phyloP scores from a whole-genome alignment of 495 filamentous ascomycete species.

The Penicillium riverlandense region DNA sequence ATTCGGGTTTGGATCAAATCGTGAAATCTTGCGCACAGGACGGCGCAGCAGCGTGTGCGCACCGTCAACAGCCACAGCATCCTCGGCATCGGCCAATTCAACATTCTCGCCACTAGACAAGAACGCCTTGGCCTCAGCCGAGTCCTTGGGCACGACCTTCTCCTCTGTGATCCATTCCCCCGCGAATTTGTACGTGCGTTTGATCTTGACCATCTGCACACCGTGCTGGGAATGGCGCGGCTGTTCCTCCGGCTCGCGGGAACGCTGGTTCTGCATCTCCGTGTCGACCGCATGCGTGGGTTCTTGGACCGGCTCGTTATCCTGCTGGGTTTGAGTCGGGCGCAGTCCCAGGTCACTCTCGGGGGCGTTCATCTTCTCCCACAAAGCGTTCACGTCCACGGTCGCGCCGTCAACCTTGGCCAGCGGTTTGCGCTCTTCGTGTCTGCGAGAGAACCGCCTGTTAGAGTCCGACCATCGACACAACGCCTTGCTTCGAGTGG shows the following conservation, averaged over 20 bases:
- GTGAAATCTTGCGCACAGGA: conserved; percentile 64
- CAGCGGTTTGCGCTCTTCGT: conserved; percentile 56
- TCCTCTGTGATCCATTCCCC: conserved; percentile 78
- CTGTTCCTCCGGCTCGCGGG: conserved; percentile 7
- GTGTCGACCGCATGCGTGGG: conserved; percentile 7
- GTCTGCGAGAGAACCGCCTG: conserved; percentile 33
- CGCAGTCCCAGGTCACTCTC: conserved; percentile 9
- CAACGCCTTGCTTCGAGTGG: background rate
- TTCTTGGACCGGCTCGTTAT: conserved; percentile 9
- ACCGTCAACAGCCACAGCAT: conserved; percentile 6
- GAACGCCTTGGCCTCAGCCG: conserved; percentile 75
- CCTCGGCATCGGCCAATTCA: conserved; percentile 27
- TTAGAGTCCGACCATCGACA: conserved; percentile 5
- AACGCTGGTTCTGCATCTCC: conserved; percentile 15
- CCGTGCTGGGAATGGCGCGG: conserved; percentile 9
- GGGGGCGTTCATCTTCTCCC: conserved; percentile 66
- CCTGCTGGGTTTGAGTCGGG: conserved; percentile 8
- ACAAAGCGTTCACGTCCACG: conserved; percentile 82
- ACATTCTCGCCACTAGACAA: conserved; percentile 48
- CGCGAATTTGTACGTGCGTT: conserved; percentile 84
- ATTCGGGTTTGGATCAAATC: conserved; percentile 67
- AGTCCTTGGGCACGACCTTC: conserved; percentile 69
- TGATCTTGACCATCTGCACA: conserved; percentile 67
- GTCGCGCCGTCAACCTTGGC: conserved; percentile 63
- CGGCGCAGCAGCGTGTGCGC: conserved; percentile 46